Base-by-base conservation (phyloP, 176 grass and related monocot genomes). In the Luzula sylvatica region DNA sequence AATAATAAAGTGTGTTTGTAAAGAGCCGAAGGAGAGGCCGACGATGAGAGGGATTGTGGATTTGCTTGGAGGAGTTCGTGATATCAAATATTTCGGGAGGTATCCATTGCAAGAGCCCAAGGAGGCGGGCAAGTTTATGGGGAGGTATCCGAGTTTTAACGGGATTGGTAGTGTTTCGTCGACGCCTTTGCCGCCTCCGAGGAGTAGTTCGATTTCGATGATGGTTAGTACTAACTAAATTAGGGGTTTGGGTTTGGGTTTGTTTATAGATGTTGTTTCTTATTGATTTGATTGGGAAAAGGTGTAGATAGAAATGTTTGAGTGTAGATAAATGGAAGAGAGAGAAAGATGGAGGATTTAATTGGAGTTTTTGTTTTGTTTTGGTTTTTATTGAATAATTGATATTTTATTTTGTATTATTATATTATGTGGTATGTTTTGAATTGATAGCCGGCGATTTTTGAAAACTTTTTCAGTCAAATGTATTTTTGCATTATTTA, bases 71-170 rank as follows among this genome's bases (percentile, higher is more conserved):
- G 53, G 71, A 11, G 75, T 98, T 28, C 85, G 86, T 59, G 82
- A 92, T 56, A 92, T 98, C 71, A 98, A 92, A 57, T 83, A 69
- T 65, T 72, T 75, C 0, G 71, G 72, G 14, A 76, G 85, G 44
- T 92, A 92, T 52, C 93, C 93, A 38, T 65, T 98, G 53, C 75
- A 92, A 66, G 93, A 92, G 48, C 93, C n/a, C n/a, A n/a, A n/a
- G n/a, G n/a, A n/a, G n/a, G n/a, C 93, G 19, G 72, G 82, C 21
- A 98, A 92, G 77, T 42, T 77, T 35, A 98, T 98, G 93, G 45
- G 86, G 17, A 98, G 90, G 70, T 98, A 81, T 29, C 83, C 69
- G 3, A 92, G 82, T 53, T 83, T 98, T 45, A 92, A 83, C 23
- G 93, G 82, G 22, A 87, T 92, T 42, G 47, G n/a, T n/a, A n/a